Conservation (phyloP, 768 basidiomycete genomes). For the Lentinula raphanica region DNA sequence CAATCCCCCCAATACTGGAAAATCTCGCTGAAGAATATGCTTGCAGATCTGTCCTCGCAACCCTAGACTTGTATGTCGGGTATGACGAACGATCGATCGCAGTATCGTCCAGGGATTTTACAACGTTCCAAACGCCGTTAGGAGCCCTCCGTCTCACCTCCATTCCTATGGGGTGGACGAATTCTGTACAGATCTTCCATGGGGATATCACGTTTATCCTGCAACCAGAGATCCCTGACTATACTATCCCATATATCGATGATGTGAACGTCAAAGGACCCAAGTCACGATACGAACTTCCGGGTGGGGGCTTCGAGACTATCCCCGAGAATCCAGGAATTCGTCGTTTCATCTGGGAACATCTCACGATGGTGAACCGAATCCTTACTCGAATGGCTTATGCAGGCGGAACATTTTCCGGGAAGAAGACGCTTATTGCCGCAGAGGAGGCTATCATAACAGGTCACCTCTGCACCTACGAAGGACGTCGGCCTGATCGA, state of each 20-base stretch:
- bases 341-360: too few species aligned
- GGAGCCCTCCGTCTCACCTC: slow-evolving; percentile 16
- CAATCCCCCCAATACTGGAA: slow-evolving; percentile 7
- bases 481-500: background rate
- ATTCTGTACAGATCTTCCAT: slow-evolving; percentile 25
- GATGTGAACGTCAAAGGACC: background rate
- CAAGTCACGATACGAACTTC: background rate
- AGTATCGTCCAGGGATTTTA: background rate
- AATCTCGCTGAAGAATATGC: slow-evolving; percentile 12
- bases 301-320: background rate
- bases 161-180: slow-evolving; percentile 29
- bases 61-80: background rate
- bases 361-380: too few species aligned
- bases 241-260: background rate
- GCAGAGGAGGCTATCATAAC: background rate
- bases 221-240: slow-evolving; percentile 20
- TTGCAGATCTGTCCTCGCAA: background rate
- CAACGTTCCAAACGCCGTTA: slow-evolving; percentile 14
- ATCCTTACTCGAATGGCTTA: too few species aligned
- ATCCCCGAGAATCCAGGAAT: too few species aligned
- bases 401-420: too few species aligned
- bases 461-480: background rate
- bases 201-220: slow-evolving; percentile 22
- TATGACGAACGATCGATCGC: background rate
- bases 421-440: too few species aligned